Conservation (phyloP, 2,329 filamentous ascomycete genomes). For the Claviceps lovelessii region DNA sequence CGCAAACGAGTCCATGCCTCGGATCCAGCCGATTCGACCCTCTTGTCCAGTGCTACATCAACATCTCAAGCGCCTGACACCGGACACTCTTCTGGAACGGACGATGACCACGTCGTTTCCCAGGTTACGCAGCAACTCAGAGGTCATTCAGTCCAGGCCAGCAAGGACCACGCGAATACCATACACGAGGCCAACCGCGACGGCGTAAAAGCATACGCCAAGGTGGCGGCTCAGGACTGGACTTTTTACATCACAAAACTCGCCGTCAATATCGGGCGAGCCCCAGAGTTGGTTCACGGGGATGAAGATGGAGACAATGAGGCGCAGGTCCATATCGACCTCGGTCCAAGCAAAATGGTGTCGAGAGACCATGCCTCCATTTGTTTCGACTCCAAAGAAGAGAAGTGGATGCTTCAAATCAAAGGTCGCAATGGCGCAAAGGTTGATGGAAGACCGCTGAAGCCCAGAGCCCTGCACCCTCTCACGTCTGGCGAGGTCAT, state of each 20-base stretch:
- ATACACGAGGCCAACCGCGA: slow-evolving; percentile 48
- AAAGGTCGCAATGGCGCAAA: slow-evolving; percentile 87
- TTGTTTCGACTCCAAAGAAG: slow-evolving; percentile 51
- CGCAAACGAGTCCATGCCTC: slow-evolving; percentile 37
- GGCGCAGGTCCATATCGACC: slow-evolving; percentile 64
- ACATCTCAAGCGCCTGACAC: slow-evolving; percentile 23
- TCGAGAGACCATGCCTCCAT: slow-evolving; percentile 66
- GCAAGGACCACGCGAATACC: slow-evolving; percentile 47
- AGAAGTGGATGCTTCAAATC: slow-evolving; percentile 70
- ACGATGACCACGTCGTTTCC: slow-evolving; percentile 42
- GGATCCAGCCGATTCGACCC: slow-evolving; percentile 4
- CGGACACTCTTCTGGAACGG: slow-evolving; percentile 25
- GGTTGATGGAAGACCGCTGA: slow-evolving; percentile 60
- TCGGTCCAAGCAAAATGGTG: slow-evolving; percentile 71
- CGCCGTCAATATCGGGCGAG: slow-evolving; percentile 62
- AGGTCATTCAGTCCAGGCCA: slow-evolving; percentile 39
- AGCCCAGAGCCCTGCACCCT: slow-evolving; percentile 48
- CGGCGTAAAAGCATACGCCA: slow-evolving; percentile 62
- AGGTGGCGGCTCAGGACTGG: slow-evolving; percentile 70
- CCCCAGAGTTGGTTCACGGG: slow-evolving; percentile 34
- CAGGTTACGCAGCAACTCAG: slow-evolving; percentile 40
- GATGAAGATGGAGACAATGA: slow-evolving; percentile 29
- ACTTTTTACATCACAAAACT: slow-evolving; percentile 69
- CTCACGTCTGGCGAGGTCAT: slow-evolving; percentile 81
- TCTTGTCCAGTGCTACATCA: slow-evolving; percentile 7